Conservation (phyloP, 768 basidiomycete species). For the Boletellus ananiceps region DNA sequence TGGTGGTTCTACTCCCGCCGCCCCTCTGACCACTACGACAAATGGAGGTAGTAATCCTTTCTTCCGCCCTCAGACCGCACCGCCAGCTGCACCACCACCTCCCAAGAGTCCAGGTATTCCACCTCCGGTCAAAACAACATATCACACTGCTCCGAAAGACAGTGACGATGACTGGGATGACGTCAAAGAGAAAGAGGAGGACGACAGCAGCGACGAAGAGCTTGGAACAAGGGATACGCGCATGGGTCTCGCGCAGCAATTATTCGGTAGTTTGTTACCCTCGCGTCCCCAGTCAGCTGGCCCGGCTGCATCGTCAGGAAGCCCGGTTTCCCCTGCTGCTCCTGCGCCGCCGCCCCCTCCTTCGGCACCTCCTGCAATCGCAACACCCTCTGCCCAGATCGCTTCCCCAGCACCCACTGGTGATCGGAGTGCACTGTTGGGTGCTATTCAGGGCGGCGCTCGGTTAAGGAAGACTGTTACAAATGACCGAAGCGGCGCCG, state of each 20-base stretch:
- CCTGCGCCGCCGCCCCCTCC: constrained; percentile 37
- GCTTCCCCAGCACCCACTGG: constrained; percentile 40
- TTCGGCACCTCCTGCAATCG: constrained; percentile 34
- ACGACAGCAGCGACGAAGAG: constrained; percentile 79
- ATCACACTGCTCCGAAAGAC: constrained; percentile 56
- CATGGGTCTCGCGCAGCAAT: constrained; percentile 66
- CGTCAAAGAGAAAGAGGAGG: constrained; percentile 66
- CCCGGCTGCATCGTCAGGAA: constrained; percentile 17
- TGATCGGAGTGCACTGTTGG: constrained; percentile 63
- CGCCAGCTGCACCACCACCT: constrained; percentile 36
- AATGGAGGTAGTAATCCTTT: constrained; percentile 72
- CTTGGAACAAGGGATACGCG: constrained; percentile 58
- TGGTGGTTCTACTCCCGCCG: constrained; percentile 27
- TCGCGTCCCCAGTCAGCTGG: constrained; percentile 56
- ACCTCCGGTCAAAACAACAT: constrained; percentile 48
- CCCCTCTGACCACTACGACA: constrained; percentile 21
- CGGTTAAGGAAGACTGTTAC: constrained; percentile 73
- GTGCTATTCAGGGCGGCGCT: constrained; percentile 74
- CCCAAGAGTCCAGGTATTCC: constrained; percentile 36
- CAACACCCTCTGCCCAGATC: constrained; percentile 23
- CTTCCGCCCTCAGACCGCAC: constrained; percentile 47
- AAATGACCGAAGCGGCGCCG: constrained; percentile 72
- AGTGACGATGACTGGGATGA: constrained; percentile 83
- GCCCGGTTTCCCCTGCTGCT: constrained; percentile 29
- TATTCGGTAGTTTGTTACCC: constrained; percentile 72